Evolutionary conservation across 2,329 filamentous ascomycete genomes (phyloP).

Genomic region (Scopulariopsis brevicaulis): DNA sequence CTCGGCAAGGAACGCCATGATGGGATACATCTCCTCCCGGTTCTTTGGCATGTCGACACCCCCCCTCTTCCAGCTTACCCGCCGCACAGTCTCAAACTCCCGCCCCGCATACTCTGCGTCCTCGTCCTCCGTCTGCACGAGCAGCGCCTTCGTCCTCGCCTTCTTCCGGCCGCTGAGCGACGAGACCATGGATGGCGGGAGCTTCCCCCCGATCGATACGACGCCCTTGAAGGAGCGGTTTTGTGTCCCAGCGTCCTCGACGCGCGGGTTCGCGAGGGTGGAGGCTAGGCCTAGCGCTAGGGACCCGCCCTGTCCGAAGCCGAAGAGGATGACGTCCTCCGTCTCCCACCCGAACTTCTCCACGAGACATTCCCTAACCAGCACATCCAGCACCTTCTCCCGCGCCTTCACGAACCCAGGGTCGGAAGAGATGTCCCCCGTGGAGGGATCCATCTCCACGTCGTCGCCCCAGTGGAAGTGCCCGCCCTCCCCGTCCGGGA

Average conservation of each 20-base stretch:
- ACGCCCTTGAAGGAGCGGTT: constrained; percentile 31
- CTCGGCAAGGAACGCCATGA: constrained; percentile 75
- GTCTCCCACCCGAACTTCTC: constrained; percentile 45
- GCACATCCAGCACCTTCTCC: constrained; percentile 30
- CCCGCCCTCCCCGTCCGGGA: constrained; percentile 24
- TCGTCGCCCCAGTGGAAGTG: constrained; percentile 61
- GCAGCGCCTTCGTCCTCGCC: constrained; percentile 50
- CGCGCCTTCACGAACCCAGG: constrained; percentile 45
- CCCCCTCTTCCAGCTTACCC: constrained; percentile 56
- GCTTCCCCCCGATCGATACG: constrained; percentile 49
- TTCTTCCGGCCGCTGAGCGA: constrained; percentile 35
- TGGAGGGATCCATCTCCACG: constrained; percentile 35
- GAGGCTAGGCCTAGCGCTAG: constrained; percentile 45
- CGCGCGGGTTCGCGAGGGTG: constrained; percentile 22
- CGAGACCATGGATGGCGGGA: constrained; percentile 41
- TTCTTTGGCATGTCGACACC: constrained; percentile 76
- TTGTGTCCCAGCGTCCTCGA: constrained; percentile 19
- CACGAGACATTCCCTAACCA: constrained; percentile 41
- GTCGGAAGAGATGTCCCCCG: constrained; percentile 47
- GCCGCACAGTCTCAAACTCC: constrained; percentile 55
- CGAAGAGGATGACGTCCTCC: constrained; percentile 51
- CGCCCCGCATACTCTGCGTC: constrained; percentile 53
- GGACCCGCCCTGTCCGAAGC: constrained; percentile 57
- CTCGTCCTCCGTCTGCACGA: constrained; percentile 46
- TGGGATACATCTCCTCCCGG: constrained; percentile 75